These are phyloP conservation scores for Sesbania bispinosa DNA, from an alignment of 306 rosid genomes.

Conservation along the genomic window DNA sequence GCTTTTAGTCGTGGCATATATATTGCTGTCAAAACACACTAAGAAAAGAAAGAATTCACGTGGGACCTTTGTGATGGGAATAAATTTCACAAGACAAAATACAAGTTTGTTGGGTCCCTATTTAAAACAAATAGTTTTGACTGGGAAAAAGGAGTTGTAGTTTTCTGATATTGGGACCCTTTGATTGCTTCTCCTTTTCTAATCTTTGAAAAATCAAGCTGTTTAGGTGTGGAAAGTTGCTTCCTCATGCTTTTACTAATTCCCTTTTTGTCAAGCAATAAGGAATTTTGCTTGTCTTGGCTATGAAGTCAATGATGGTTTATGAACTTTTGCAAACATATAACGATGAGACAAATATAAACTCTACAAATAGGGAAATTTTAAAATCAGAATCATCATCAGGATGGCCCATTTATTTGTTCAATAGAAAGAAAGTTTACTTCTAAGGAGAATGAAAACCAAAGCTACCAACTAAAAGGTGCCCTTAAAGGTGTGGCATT, in stretches of 20 bases:
- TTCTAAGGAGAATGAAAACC: conserved; percentile 11
- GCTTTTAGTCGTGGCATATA: not conserved
- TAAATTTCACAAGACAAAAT: conserved; percentile 18
- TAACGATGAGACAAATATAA: not conserved
- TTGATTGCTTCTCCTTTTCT: conserved; percentile 1
- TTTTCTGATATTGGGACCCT: conserved; percentile 26
- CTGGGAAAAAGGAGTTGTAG: not conserved
- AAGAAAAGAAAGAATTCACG: conserved; percentile 3
- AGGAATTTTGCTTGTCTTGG: conserved; percentile 22
- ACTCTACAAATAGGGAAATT: not conserved
- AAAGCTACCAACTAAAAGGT: conserved; percentile 15
- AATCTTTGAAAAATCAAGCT: conserved; percentile 30
- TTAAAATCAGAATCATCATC: not conserved
- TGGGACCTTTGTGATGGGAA: conserved; percentile 22
- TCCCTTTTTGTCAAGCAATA: conserved; percentile 34
- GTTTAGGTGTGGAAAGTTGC: conserved; percentile 27
- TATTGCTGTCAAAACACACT: not conserved
- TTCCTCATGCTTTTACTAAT: not conserved
- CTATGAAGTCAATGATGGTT: conserved; percentile 40
- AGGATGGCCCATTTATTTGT: not conserved
- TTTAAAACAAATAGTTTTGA: conserved; percentile 18
- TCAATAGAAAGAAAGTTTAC: conserved; percentile 1
- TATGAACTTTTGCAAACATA: conserved; percentile 19
- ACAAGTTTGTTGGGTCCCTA: conserved; percentile 19
- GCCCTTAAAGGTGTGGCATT: conserved; percentile 22